Evolutionary conservation across 495 filamentous ascomycete species (phyloP).

Genomic region (Pseudevernia furfuracea): DNA sequence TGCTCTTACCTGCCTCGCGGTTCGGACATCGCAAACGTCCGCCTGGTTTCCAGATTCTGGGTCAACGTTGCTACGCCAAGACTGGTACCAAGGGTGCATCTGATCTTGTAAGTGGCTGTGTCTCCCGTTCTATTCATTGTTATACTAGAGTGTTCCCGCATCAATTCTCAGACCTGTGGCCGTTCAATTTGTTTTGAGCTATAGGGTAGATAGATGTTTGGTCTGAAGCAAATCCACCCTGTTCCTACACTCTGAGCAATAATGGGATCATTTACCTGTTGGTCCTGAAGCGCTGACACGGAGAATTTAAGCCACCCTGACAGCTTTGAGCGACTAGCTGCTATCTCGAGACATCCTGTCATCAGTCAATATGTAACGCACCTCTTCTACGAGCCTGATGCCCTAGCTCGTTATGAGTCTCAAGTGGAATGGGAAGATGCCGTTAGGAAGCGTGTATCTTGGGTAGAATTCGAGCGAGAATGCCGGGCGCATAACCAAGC

Average conservation of each 20-base stretch:
- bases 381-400: background rate
- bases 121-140: too few species aligned
- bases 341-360: conserved; percentile 6
- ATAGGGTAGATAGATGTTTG: too few species aligned
- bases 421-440: background rate
- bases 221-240: too few species aligned
- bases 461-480: too few species aligned
- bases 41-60: background rate
- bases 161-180: too few species aligned
- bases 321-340: conserved; percentile 6
- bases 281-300: background rate
- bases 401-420: background rate
- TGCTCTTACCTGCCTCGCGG: background rate
- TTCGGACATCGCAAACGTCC: background rate
- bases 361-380: conserved; percentile 5
- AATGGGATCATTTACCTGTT: background rate
- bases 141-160: too few species aligned
- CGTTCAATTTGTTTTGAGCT: too few species aligned
- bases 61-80: background rate
- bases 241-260: background rate
- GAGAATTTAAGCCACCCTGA: background rate
- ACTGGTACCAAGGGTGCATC: background rate
- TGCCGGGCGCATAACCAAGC: background rate
- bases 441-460: too few species aligned
- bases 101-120: background rate